Conservation (phyloP, 768 basidiomycete species). For the Roridomyces roridus region DNA sequence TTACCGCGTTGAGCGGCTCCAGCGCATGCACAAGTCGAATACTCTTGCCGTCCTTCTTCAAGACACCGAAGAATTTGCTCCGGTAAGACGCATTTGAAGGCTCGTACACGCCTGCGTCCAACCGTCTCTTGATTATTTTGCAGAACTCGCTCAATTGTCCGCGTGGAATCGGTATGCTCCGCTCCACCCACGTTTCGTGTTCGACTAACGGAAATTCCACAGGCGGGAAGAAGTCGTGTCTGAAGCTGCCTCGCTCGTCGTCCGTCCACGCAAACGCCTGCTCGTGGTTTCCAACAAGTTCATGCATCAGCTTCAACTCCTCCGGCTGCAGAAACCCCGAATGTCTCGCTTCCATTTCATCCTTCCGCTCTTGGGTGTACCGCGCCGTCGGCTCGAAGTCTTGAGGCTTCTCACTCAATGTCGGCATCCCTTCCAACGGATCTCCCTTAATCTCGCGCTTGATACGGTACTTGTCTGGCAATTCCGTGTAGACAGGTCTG, state of each 20-base stretch:
- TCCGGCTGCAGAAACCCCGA: conserved; percentile 31
- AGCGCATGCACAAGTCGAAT: conserved; percentile 32
- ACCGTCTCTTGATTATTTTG: conserved; percentile 19
- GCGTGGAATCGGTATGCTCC: conserved; percentile 21
- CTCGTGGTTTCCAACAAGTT: conserved; percentile 29
- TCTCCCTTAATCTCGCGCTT: conserved; percentile 27
- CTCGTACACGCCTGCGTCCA: conserved; percentile 22
- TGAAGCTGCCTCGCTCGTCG: conserved; percentile 10
- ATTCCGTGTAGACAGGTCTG: conserved; percentile 24
- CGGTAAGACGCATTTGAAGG: conserved; percentile 28
- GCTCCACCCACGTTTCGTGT: conserved; percentile 30
- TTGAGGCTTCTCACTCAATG: conserved; percentile 23
- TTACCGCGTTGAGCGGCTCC: conserved; percentile 32
- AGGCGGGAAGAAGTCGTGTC: conserved; percentile 18
- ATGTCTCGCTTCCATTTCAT: conserved; percentile 22
- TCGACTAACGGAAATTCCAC: conserved; percentile 29
- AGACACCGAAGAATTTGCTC: conserved; percentile 39
- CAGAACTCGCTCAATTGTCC: conserved; percentile 22
- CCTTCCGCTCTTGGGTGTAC: conserved; percentile 28
- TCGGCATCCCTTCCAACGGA: conserved; percentile 26
- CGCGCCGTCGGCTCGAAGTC: conserved; percentile 24
- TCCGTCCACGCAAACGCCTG: conserved; percentile 14
- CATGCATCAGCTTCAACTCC: conserved; percentile 30
- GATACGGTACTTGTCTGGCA: conserved; percentile 29
- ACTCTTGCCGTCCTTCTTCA: conserved; percentile 28